These are phyloP conservation scores for Cajanus cajan DNA, from an alignment of 306 rosid genomes.

Conservation along the genomic window DNA sequence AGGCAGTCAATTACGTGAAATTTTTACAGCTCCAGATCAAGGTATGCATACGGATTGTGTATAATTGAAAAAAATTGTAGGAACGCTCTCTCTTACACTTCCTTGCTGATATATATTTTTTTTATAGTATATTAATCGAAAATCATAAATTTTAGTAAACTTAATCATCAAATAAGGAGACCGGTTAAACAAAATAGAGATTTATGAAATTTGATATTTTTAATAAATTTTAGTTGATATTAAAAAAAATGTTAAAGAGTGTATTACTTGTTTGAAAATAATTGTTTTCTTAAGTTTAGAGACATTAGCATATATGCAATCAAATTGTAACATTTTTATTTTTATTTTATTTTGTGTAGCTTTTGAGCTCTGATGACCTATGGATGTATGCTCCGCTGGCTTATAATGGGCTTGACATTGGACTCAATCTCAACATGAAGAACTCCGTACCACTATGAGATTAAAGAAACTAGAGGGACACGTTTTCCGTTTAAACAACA, in stretches of 20 bases:
- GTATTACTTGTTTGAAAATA: no score
- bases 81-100: no score
- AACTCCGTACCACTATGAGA: conserved; percentile 49
- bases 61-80: background rate
- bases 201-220: no score
- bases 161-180: no score
- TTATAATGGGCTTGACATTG: conserved; percentile 86
- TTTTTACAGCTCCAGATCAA: conserved; percentile 91
- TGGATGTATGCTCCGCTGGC: conserved; percentile 99
- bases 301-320: background rate
- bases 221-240: no score
- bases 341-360: conserved; percentile 40
- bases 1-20: conserved; percentile 86
- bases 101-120: no score
- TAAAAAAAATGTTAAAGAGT: no score
- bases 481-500: conserved; percentile 3
- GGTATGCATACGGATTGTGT: conserved; percentile 51
- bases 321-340: background rate
- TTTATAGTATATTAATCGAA: no score
- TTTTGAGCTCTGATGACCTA: conserved; percentile 81
- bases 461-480: conserved; percentile 19
- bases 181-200: no score
- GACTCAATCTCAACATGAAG: conserved; percentile 48
- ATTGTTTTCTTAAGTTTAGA: background rate
- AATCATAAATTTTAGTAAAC: no score